These are phyloP conservation scores for Metarhizium album DNA, from an alignment of 2,329 filamentous ascomycete species.

Conservation along the genomic window DNA sequence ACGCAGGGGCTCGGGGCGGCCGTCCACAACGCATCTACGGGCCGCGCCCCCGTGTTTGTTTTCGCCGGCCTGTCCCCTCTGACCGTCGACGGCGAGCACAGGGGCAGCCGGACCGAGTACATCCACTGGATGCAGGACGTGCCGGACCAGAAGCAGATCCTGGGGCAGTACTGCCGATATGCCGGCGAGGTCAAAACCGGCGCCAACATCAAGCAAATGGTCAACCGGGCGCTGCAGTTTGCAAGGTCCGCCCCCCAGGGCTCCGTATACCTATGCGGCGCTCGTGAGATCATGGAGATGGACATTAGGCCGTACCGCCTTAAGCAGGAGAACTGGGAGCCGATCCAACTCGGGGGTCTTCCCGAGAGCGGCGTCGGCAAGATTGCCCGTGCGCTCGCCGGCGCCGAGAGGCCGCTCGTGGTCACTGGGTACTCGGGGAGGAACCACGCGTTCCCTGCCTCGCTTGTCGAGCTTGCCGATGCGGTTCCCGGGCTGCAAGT, in stretches of 20 bases:
- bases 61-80: slow-evolving; percentile 65
- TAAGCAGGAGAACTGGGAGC: slow-evolving; percentile 53
- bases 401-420: slow-evolving; percentile 30
- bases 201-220: slow-evolving; percentile 73
- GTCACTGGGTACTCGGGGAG: no score
- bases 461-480: slow-evolving; percentile 54
- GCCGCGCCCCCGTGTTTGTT: slow-evolving; percentile 60
- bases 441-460: slow-evolving; percentile 38
- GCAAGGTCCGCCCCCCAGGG: slow-evolving; percentile 62
- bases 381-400: slow-evolving; percentile 48
- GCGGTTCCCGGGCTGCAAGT: slow-evolving; percentile 54
- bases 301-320: slow-evolving; percentile 56
- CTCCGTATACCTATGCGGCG: slow-evolving; percentile 63
- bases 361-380: slow-evolving; percentile 35
- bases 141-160: slow-evolving; percentile 64
- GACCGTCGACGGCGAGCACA: slow-evolving; percentile 62
- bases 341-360: slow-evolving; percentile 50
- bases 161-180: slow-evolving; percentile 73
- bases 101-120: slow-evolving; percentile 62
- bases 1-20: slow-evolving; percentile 64
- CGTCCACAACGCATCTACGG: slow-evolving; percentile 63
- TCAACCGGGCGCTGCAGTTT: slow-evolving; percentile 69
- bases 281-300: slow-evolving; percentile 70
- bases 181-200: slow-evolving; percentile 68
- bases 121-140: slow-evolving; percentile 77